Conservation (phyloP, 768 basidiomycete genomes). For the Termitomyces sp. region DNA sequence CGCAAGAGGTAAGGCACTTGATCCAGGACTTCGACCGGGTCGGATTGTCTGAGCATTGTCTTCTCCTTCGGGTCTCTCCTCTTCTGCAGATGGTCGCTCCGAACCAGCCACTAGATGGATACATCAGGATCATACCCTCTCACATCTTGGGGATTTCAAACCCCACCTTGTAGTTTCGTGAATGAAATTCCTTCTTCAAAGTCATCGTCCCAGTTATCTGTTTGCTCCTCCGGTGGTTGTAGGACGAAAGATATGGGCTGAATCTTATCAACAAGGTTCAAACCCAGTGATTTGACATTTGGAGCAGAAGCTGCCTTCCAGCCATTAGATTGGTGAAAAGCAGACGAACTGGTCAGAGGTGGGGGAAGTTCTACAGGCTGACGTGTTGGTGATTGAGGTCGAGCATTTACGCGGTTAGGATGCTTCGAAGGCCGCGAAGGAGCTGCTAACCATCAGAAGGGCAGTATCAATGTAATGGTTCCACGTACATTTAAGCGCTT, state of each 20-base stretch:
- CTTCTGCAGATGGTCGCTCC: constrained; percentile 56
- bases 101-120: constrained; percentile 40
- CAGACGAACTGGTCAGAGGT: constrained; percentile 28
- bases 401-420: constrained; percentile 42
- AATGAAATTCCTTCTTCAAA: constrained; percentile 93
- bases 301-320: constrained; percentile 34
- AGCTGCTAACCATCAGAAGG: constrained; percentile 36
- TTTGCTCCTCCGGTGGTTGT: constrained; percentile 79
- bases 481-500: constrained; percentile 82
- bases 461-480: constrained; percentile 2
- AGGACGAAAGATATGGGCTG: constrained; percentile 65
- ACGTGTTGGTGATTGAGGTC: constrained; percentile 45
- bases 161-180: constrained; percentile 70
- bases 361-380: constrained; percentile 31
- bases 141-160: not conserved
- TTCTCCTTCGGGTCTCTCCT: constrained; percentile 54
- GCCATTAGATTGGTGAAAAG: constrained; percentile 25
- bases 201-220: constrained; percentile 98
- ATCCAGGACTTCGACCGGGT: constrained; percentile 67
- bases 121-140: constrained; percentile 4
- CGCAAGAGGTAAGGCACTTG: constrained; percentile 50
- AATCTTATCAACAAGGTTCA: constrained; percentile 49
- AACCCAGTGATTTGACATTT: constrained; percentile 31
- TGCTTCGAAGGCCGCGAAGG: constrained; percentile 75
- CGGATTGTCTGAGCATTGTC: constrained; percentile 82